Evolutionary conservation across 306 rosid species (phyloP), one percentile per base, ranked within the genome.

Genomic region (Fragaria nilgerrensis): DNA sequence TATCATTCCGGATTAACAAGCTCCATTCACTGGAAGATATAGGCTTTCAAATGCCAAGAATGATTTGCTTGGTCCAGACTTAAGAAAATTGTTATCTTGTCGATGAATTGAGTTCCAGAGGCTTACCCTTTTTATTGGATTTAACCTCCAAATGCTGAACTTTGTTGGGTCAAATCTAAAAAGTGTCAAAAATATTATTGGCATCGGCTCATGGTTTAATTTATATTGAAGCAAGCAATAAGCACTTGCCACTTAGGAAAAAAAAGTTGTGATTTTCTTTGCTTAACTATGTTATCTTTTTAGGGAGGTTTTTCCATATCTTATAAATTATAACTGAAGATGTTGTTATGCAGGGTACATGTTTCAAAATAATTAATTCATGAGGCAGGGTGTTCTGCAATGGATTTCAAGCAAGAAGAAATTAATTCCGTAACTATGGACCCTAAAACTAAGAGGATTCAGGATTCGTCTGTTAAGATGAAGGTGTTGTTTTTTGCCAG

Each of bases 401-500:
- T 75, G 70, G 45, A 62, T 62, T 10, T 12, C 45, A 59, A 43
- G 41, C 47, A 44, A 75, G 70, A 75, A 44, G 78, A 61, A 32
- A 29, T 11, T 17, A 61, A 44, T 59, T 27, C 45, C 49, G 74
- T 32, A 84, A 77, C 74, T 5, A 67, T 25, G 76, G 88, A 74
- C 47, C 44, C 48, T 53, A 69, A 27, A 7, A 49, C 32, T 14
- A 36, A 17, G 47, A 82, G 73, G 58, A 81, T 77, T 0, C 80
- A 64, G 52, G 77, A 45, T 66, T 66, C 84, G 2, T 23, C 48
- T 79, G 86, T 92, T 79, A 88, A 88, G 77, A 81, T 90, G 52
- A 92, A 92, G 80, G 90, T 91, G 5, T 59, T 95, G 83, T 90
- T 95, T 76, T 95, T 95, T 1, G 97, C 98, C 8, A 84, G 96